These are phyloP conservation scores for Hemisphaericaspora xylanilytica DNA, from an alignment of 1,139 yeast genomes.

Conservation along the genomic window DNA sequence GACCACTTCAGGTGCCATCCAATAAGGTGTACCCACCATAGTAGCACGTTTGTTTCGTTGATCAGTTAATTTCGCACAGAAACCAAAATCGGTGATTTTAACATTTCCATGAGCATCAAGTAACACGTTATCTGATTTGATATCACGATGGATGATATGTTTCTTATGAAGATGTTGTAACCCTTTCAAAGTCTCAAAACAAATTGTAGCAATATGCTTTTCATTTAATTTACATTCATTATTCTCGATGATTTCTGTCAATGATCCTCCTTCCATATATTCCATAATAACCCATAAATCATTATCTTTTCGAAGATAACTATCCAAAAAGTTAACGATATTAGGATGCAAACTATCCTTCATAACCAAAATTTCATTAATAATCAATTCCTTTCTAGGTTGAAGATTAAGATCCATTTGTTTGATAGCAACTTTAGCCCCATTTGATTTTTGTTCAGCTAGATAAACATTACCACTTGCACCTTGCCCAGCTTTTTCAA, in stretches of 20 bases:
- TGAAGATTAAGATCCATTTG: constrained; percentile 94
- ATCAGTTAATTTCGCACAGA: constrained; percentile 93
- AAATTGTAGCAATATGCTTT: constrained; percentile 84
- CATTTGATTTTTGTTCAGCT: constrained; percentile 48
- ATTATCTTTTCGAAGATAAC: constrained; percentile 40
- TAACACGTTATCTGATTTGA: constrained; percentile 90
- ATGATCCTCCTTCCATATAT: constrained; percentile 78
- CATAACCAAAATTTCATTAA: constrained; percentile 50
- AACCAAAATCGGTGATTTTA: constrained; percentile 95
- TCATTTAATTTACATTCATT: constrained; percentile 66
- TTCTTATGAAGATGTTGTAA: constrained; percentile 86
- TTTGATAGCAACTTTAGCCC: constrained; percentile 72
- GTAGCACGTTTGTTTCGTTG: constrained; percentile 93
- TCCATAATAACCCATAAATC: constrained; percentile 93
- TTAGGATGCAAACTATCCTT: constrained; percentile 48
- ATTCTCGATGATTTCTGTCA: constrained; percentile 86
- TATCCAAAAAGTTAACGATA: constrained; percentile 47
- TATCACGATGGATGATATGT: constrained; percentile 93
- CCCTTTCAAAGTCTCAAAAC: constrained; percentile 89
- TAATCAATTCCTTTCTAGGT: constrained; percentile 90
- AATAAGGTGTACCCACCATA: constrained; percentile 98
- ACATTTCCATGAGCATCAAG: constrained; percentile 85
- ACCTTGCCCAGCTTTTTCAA: constrained; percentile 98
- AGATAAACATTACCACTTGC: constrained; percentile 95
- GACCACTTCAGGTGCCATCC: constrained; percentile 99